phyloP scores from a whole-genome alignment of 345 rosid species.

The Sonneratia alba region DNA sequence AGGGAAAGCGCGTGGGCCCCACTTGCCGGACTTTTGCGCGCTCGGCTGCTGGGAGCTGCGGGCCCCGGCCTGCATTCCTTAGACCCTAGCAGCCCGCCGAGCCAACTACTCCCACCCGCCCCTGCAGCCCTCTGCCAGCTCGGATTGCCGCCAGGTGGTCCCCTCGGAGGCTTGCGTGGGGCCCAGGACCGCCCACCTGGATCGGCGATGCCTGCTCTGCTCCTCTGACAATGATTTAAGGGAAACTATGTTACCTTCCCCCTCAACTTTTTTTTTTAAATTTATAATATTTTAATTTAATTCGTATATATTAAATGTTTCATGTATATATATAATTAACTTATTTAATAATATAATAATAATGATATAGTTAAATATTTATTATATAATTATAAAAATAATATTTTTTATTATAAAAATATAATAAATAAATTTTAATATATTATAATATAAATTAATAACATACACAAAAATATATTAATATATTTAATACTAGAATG shows the following conservation, averaged over 20 bases:
- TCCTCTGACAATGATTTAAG: neutral
- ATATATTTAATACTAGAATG: too few species aligned
- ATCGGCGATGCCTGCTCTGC: neutral
- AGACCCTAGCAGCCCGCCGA: neutral
- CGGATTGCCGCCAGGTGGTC: neutral
- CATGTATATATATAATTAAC: too few species aligned
- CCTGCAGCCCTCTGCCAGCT: neutral
- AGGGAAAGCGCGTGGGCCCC: slow-evolving; percentile 12
- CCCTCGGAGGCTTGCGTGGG: neutral
- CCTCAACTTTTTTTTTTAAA: neutral
- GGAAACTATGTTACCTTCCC: neutral
- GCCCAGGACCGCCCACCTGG: neutral
- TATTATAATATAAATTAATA: too few species aligned
- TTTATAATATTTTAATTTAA: too few species aligned
- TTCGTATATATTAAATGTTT: too few species aligned
- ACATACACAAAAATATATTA: too few species aligned
- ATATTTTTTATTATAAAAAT: too few species aligned
- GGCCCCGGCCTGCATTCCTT: too few species aligned
- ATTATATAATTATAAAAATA: too few species aligned
- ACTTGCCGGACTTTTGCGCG: slow-evolving; percentile 1
- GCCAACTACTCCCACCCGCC: neutral
- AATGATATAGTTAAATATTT: too few species aligned
- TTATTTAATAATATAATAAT: too few species aligned
- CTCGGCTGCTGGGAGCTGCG: neutral
- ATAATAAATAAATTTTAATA: too few species aligned